A percentile compares a stretch with the other conserved stretches of the same genome.
These are phyloP conservation scores for Crucibulum cyathiforme DNA, from an alignment of 1,284 basidiomycete species.

Conservation along the genomic window DNA sequence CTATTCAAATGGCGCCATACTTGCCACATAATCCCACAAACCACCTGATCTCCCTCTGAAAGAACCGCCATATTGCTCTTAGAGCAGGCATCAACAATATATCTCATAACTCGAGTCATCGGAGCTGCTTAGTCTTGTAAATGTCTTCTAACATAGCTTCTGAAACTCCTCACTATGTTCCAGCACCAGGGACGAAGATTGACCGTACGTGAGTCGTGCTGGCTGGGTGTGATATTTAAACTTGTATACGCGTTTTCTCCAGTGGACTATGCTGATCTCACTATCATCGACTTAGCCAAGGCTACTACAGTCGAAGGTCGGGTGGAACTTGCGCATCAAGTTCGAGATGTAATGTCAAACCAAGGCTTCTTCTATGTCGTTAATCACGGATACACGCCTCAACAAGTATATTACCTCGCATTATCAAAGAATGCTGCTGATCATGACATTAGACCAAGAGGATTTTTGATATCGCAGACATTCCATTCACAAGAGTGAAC, in stretches of 20 bases:
- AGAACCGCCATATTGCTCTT: too few species aligned
- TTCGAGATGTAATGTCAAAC: conserved; percentile 62
- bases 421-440: not conserved
- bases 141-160: not conserved
- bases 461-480: conserved; percentile 67
- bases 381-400: conserved; percentile 59
- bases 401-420: conserved; percentile 41
- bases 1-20: too few species aligned
- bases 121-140: not conserved
- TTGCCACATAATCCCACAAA: too few species aligned
- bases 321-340: conserved; percentile 50
- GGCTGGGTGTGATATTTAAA: too few species aligned
- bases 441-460: conserved; percentile 57
- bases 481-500: conserved; percentile 59
- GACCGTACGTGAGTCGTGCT: conserved; percentile 34
- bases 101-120: too few species aligned
- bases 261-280: conserved; percentile 75
- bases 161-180: conserved; percentile 42
- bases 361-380: conserved; percentile 70
- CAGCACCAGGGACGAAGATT: conserved; percentile 39
- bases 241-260: too few species aligned
- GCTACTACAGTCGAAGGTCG: conserved; percentile 54
- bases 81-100: too few species aligned
- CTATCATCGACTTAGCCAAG: conserved; percentile 67
- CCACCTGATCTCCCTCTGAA: too few species aligned